Evolutionary conservation across 768 basidiomycete genomes (phyloP), one percentile per base, ranked within the genome.

Genomic region (Kwoniella mangroviensis): DNA sequence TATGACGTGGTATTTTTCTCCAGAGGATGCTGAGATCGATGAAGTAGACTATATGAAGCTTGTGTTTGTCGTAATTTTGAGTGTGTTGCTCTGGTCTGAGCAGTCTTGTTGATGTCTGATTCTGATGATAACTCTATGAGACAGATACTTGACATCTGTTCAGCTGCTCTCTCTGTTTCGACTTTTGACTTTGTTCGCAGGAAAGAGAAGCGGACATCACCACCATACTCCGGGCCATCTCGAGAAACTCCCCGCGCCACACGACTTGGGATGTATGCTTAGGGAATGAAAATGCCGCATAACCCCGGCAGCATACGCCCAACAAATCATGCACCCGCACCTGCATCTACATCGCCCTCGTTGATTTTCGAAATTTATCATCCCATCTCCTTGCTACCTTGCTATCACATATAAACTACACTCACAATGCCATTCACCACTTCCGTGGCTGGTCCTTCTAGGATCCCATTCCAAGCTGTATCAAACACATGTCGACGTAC

Each of bases 371-470:
- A 70, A 70, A 63, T 67, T 73, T 65, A 56, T 26, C 12, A 42
- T 51, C 52, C 41, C 19, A 17, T 60, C 41, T 19, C 13, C 19
- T 43, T 17, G 22, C 65, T 43, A 45, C 55, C 58, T 41, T 24
- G 5, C 41, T 34, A 17, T 26, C 40, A 57, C 41, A 26, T 24
- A 26, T 42, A 28, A 45, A 15, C 22, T 45, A 59, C 34, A 34
- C 6, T 34, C 34, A 34, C 34, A 34, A 34, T 75, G 72, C 43
- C 72, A 9, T 75, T 73, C 71, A 68, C 66, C 7, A 57, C 60
- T 9, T 65, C 75, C 42, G 56, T 79, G 21, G 78, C 78, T 42
- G 78, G 78, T 45, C 78, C 78, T 45, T 79, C 78, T n/a, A 69
- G 78, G 19, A 64, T 77, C 10, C 75, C 78, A n/a, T 72, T 68